These are phyloP conservation scores for Metroxylon sagu DNA, from an alignment of 176 grass and related monocot species.

Conservation along the genomic window DNA sequence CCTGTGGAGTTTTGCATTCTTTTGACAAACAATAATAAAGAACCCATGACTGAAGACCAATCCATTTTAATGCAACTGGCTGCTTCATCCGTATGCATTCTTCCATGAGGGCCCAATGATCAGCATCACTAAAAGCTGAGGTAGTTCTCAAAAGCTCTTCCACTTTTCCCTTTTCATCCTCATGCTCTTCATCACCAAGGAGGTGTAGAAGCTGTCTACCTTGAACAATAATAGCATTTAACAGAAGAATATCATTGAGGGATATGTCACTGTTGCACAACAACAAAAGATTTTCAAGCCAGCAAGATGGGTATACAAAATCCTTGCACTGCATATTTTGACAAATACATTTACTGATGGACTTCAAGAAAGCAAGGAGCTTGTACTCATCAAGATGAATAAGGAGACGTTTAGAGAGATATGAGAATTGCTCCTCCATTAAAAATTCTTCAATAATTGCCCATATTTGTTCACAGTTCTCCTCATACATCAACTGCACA, in stretches of 20 bases:
- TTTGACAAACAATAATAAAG: slow-evolving; percentile 55
- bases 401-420: slow-evolving; percentile 63
- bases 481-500: slow-evolving; percentile 59
- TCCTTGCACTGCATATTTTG: slow-evolving; percentile 45
- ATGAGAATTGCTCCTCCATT: slow-evolving; percentile 61
- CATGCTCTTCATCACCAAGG: slow-evolving; percentile 66
- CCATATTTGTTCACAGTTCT: slow-evolving; percentile 63
- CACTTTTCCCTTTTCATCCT: slow-evolving; percentile 33
- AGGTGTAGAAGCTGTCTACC: slow-evolving; percentile 67
- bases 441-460: slow-evolving; percentile 56
- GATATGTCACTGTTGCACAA: slow-evolving; percentile 23
- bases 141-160: slow-evolving; percentile 33
- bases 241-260: slow-evolving; percentile 58
- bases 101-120: slow-evolving; percentile 58
- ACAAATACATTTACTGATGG: slow-evolving; percentile 35
- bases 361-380: slow-evolving; percentile 58
- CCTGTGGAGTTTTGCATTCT: slow-evolving; percentile 49
- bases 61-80: slow-evolving; percentile 51
- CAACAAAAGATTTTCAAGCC: slow-evolving; percentile 72
- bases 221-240: slow-evolving; percentile 67
- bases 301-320: slow-evolving; percentile 50
- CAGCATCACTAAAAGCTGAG: slow-evolving; percentile 36
- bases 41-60: slow-evolving; percentile 67
- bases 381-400: slow-evolving; percentile 60
- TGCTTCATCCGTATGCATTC: slow-evolving; percentile 36